Evolutionary conservation across 192 early-diverging fungal genomes (phyloP).

Genomic region (Funneliformis mosseae): DNA sequence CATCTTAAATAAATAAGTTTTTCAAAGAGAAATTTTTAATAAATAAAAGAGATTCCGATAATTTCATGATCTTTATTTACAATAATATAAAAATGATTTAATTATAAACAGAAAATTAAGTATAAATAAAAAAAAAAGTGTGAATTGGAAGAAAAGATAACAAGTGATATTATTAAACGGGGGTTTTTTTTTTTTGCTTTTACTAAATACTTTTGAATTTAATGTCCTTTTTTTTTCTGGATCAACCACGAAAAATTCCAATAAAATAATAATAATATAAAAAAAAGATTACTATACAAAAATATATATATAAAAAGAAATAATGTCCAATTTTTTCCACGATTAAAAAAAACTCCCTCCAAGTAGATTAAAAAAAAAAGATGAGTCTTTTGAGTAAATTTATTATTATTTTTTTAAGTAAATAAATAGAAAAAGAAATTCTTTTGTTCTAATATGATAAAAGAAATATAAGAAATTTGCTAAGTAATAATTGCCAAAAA

Average conservation of each 20-base stretch:
- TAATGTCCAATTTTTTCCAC: no score
- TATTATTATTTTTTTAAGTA: not conserved
- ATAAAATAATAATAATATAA: no score
- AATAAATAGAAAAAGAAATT: not conserved
- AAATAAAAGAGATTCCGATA: not conserved
- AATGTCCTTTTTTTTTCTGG: not conserved
- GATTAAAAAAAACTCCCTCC: no score
- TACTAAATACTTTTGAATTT: not conserved
- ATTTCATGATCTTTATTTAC: not conserved
- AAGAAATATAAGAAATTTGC: no score
- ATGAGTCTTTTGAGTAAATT: no score
- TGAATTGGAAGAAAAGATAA: not conserved
- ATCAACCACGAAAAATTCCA: no score
- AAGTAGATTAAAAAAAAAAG: no score
- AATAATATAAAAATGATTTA: not conserved
- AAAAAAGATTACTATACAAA: no score
- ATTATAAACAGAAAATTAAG: not conserved
- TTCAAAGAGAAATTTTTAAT: not conserved
- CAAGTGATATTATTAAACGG: not conserved
- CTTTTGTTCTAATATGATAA: no score
- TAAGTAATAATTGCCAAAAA: no score
- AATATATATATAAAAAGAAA: no score
- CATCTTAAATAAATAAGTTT: no score
- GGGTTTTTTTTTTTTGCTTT: not conserved
- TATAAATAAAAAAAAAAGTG: not conserved